Base-by-base conservation (phyloP, 1,284 basidiomycete genomes). In the Austroboletus sp. region DNA sequence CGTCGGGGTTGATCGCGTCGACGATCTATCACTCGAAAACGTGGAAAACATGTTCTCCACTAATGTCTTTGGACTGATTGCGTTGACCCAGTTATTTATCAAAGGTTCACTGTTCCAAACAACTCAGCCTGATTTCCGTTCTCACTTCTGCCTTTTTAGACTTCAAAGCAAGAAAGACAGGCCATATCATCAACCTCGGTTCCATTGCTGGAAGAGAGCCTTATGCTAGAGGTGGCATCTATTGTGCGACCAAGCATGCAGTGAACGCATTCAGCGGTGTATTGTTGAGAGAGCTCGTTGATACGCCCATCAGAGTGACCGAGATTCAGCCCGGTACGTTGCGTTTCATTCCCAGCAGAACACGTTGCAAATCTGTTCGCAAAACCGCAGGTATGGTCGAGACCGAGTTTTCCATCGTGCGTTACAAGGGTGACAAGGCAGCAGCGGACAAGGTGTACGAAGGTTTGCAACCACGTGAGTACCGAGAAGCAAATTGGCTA, bases 111-210 rank as follows among this genome's bases (percentile, higher is more conserved):
- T 58, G 31, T 27, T 16, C 35, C 9, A 6, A 9, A 16, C 15
- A 39, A 21, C 17, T 40, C 19, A 6, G 40, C 40, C 3, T 26
- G 17, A 21, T 27, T 27, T 30, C 5, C 32, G 17, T 40, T 17
- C 30, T 48, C 29, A 46, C 36, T n/a, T n/a, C n/a, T 17, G 21
- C 33, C 39, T 30, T 41, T n/a, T 37, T 57, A 85, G 91, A 91
- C 53, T 97, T 98, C 79, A 98, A 93, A 70, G 77, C 76, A 51
- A 85, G 82, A 58, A 80, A 88, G 55, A 69, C 81, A 0, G 96
- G 96, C 0, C 94, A 97, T 69, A 74, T 99, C 55, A 96, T 99
- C 70, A 95, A 96, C 68, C 73, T 99, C 48, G 94, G 96, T 5
- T 94, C 90, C 11, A 81, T 99, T 48, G 93, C 90, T 35, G 92